Evolutionary conservation across 106 monocot species (phyloP), one percentile per base, ranked within the genome.

Genomic region (Cymbidium sinense): DNA sequence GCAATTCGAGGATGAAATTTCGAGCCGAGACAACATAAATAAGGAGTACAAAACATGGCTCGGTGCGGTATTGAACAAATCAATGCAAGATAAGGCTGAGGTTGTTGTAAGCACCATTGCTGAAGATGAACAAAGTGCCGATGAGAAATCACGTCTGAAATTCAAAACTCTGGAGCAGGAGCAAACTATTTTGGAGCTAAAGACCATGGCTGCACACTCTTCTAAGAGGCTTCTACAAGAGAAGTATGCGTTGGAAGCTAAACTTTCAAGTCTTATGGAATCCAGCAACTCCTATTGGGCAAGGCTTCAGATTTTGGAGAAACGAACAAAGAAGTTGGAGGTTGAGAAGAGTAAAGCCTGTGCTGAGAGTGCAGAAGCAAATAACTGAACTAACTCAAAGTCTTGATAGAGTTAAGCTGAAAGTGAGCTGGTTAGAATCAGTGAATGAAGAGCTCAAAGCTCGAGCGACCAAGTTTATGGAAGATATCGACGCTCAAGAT

Each of bases 391-490:
- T 86, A 39, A 89, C 78, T 19, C 71, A 37, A 64, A 81, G 20
- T 29, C 28, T 93, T 0, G 80, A 84, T 3, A 55, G 21, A 51
- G 77, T 87, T 6, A 84, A 80, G 31, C 72, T 65, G 74, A 78
- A 82, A 78, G 27, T 77, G 50, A 67, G 61, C 8, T 64, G 70
- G 20, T 84, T 93, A 4, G 52, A 43, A 54, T 25, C 80, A 29
- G 93, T 90, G 50, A 89, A 88, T 35, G 80, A 77, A 4, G 75
- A 81, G 61, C 80, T 90, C 12, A 25, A 20, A 36, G 81, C 77
- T 25, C 74, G 47, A 52, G 54, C 86, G 41, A 23, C 9, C 75
- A 27, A 34, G 11, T 80, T 21, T 47, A 70, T 23, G 3, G 29
- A 61, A 20, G 84, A 86, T 3, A 20, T 88, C 18, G 71, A 61